Evolutionary conservation across 805 yeast genomes (phyloP), one percentile per base, ranked within the genome.

Genomic region (Wickerhamomyces queroliae): DNA sequence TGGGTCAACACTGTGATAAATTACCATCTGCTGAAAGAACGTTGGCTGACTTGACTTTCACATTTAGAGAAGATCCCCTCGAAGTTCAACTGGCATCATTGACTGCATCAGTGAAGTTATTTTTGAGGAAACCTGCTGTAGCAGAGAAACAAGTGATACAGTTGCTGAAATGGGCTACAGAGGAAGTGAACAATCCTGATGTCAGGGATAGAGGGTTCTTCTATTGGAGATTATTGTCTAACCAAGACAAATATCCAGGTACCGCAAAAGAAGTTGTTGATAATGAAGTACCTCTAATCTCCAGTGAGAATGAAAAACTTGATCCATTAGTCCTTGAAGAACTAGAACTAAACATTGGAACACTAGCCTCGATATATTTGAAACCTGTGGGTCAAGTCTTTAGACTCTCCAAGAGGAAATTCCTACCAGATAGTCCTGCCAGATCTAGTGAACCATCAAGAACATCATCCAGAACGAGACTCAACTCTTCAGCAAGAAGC

Each of bases 321-420:
- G 91, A 87, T 45, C 80, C 83, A 1, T 60, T 63, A 2, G 72
- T 83, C 12, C 59, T 90, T 26, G 95, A 89, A 49, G 96, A 90
- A 53, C 64, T 90, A 39, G 95, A 86, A 50, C 65, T 89, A 45
- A 80, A 79, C 48, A 79, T 90, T 25, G 96, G 96, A 1, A 68
- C 89, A 0, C 63, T 91, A 38, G 90, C 95, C 0, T 81, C 95
- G 0, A 77, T 90, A 12, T 91, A 89, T 54, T 64, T 90, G 50
- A 84, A 88, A 49, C 95, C 96, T 0, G 82, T 86, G 8, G 72
- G 74, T n/a, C 84, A 76, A 50, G 88, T 89, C 2, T 89, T 89
- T 67, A 66, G 95, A 31, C 58, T 74, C 25, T 70, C 84, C 2
- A 80, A 74, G 45, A 61, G 71, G 2, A 80, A 68, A 44, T 46